phyloP scores from a whole-genome alignment of 2,329 filamentous ascomycete genomes.

The Fusarium sp. region DNA sequence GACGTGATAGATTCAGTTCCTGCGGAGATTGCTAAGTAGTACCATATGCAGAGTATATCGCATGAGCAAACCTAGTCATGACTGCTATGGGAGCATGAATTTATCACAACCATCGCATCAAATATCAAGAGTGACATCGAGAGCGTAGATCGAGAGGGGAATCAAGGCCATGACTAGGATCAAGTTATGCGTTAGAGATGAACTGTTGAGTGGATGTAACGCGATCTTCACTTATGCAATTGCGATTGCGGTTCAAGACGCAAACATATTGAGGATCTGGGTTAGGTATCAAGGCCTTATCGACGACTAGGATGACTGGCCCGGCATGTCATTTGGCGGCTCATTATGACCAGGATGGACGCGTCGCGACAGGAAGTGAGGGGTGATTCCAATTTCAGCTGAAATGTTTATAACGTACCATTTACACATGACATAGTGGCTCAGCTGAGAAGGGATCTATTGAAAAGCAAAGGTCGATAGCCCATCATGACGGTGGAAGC shows the following conservation, averaged over 20 bases:
- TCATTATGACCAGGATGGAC: conserved; percentile 14
- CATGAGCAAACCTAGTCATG: neutral
- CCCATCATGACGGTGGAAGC: neutral
- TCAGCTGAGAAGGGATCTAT: conserved; percentile 5
- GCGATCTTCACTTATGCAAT: conserved; percentile 9
- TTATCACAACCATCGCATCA: neutral
- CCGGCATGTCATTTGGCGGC: neutral
- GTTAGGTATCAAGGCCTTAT: neutral
- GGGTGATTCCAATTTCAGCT: conserved; percentile 17
- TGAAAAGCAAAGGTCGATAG: conserved; percentile 8
- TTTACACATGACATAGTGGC: conserved; percentile 1
- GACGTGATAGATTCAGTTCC: neutral
- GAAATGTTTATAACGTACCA: conserved; percentile 2
- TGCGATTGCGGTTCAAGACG: conserved; percentile 16
- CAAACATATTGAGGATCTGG: neutral
- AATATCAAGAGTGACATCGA: neutral
- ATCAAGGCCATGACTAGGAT: conserved; percentile 5
- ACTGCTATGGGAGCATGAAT: neutral
- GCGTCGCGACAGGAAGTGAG: conserved; percentile 15
- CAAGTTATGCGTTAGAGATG: conserved; percentile 21
- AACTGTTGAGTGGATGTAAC: conserved; percentile 26
- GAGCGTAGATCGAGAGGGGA: conserved; percentile 3
- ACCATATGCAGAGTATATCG: neutral
- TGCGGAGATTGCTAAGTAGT: neutral
- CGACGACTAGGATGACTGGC: conserved; percentile 1